These are phyloP conservation scores for Myochromella boudieri DNA, from an alignment of 768 basidiomycete species.

Conservation along the genomic window DNA sequence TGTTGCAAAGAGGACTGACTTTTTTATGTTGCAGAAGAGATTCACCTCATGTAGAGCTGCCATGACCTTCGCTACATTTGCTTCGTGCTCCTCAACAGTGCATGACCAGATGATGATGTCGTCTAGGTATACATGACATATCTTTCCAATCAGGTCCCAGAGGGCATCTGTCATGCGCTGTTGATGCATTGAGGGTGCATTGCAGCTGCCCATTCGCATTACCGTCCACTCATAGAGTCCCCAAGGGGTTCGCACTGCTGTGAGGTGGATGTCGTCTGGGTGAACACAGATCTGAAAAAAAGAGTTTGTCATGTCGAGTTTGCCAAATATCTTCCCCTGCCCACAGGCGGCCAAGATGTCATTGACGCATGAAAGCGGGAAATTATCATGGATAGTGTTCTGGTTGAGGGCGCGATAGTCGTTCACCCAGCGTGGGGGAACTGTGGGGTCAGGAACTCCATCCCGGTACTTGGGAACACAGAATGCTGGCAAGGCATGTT, in stretches of 20 bases:
- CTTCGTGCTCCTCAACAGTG: constrained; percentile 14
- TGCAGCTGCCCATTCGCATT: neutral
- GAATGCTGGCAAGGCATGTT: neutral
- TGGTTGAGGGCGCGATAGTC: neutral
- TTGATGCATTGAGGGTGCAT: neutral
- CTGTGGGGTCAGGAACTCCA: neutral
- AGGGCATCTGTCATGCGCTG: constrained; percentile 1
- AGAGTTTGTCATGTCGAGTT: neutral
- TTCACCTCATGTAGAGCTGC: constrained; percentile 3
- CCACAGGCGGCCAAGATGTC: neutral
- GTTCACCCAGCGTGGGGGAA: neutral
- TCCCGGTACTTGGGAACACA: neutral
- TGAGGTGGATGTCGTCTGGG: neutral
- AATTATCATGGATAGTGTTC: neutral
- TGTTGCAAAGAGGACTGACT: neutral
- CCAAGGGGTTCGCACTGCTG: neutral
- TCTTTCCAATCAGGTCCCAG: constrained; percentile 10
- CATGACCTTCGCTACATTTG: constrained; percentile 12
- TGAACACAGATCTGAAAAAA: neutral
- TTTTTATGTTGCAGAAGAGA: constrained; percentile 1
- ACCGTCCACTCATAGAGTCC: constrained; percentile 1
- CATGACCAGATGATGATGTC: constrained; percentile 27
- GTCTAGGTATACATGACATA: constrained; percentile 23
- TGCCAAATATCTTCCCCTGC: neutral
- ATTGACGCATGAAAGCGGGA: neutral